phyloP scores from a whole-genome alignment of 768 basidiomycete genomes.

The Pulveroboletus sp. region DNA sequence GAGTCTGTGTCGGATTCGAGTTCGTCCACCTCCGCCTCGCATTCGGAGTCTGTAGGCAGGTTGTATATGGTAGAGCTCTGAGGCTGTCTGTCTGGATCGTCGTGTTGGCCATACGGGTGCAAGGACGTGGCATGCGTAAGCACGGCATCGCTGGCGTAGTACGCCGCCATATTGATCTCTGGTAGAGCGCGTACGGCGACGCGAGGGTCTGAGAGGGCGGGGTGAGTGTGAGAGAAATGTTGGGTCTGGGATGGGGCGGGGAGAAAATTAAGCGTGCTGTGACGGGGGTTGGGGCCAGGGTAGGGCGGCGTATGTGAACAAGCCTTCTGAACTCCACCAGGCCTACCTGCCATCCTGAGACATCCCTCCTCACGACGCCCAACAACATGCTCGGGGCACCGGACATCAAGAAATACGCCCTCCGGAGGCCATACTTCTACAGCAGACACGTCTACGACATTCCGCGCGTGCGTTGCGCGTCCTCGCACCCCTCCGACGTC shows the following conservation, averaged over 20 bases:
- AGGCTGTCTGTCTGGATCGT: constrained; percentile 24
- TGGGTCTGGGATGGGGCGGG: neutral
- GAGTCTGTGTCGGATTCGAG: constrained; percentile 34
- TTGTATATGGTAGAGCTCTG: constrained; percentile 30
- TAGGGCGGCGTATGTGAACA: constrained; percentile 28
- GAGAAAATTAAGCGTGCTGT: constrained; percentile 12
- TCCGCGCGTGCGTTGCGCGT: neutral
- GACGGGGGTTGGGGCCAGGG: constrained; percentile 19
- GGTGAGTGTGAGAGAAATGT: constrained; percentile 2
- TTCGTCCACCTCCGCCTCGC: constrained; percentile 33
- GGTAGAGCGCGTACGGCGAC: constrained; percentile 10
- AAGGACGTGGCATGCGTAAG: constrained; percentile 32
- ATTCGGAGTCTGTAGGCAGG: constrained; percentile 33
- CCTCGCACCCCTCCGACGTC: neutral
- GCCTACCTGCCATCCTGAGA: constrained; percentile 21
- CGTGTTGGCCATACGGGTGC: constrained; percentile 28
- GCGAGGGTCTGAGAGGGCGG: constrained; percentile 2
- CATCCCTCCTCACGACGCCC: constrained; percentile 6
- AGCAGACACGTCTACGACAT: neutral
- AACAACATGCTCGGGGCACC: neutral
- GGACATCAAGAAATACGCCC: neutral
- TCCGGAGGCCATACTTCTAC: neutral
- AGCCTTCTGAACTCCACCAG: constrained; percentile 13
- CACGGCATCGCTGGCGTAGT: constrained; percentile 27
- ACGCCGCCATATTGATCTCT: constrained; percentile 29